phyloP scores from a whole-genome alignment of 2,329 filamentous ascomycete species.

The Beauveria rudraprayagi region DNA sequence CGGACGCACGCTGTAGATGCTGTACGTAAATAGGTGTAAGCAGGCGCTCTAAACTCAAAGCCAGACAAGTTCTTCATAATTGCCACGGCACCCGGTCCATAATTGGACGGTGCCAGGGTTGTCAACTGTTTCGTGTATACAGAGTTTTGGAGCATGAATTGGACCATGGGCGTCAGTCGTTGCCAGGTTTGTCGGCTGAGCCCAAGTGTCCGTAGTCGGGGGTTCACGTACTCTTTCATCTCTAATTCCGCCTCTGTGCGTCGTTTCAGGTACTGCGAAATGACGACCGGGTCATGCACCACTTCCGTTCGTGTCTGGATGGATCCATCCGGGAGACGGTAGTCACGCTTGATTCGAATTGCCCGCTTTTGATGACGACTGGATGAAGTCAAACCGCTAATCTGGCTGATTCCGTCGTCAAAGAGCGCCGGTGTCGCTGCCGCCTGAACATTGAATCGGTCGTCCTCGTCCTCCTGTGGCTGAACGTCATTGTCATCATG shows the following conservation, averaged over 20 bases:
- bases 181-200: neutral
- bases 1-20: slow-evolving; percentile 41
- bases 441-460: slow-evolving; percentile 63
- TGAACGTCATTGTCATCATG: slow-evolving; percentile 55
- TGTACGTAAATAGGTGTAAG: slow-evolving; percentile 34
- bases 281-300: slow-evolving; percentile 76
- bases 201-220: neutral
- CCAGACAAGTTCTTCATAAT: slow-evolving; percentile 24
- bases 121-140: neutral
- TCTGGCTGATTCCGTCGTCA: slow-evolving; percentile 75
- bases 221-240: slow-evolving; percentile 57
- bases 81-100: slow-evolving; percentile 23
- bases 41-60: slow-evolving; percentile 25
- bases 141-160: neutral
- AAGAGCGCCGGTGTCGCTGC: slow-evolving; percentile 59
- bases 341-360: slow-evolving; percentile 63
- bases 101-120: neutral
- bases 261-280: slow-evolving; percentile 78
- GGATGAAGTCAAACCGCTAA: slow-evolving; percentile 58
- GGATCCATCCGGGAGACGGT: slow-evolving; percentile 36
- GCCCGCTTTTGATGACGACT: slow-evolving; percentile 62
- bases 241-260: slow-evolving; percentile 64
- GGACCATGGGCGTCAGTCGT: neutral
- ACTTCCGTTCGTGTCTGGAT: slow-evolving; percentile 57
- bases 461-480: slow-evolving; percentile 52